Evolutionary conservation across 371 early-diverging fungal species (phyloP).

Genomic region (Mortierella sp.): DNA sequence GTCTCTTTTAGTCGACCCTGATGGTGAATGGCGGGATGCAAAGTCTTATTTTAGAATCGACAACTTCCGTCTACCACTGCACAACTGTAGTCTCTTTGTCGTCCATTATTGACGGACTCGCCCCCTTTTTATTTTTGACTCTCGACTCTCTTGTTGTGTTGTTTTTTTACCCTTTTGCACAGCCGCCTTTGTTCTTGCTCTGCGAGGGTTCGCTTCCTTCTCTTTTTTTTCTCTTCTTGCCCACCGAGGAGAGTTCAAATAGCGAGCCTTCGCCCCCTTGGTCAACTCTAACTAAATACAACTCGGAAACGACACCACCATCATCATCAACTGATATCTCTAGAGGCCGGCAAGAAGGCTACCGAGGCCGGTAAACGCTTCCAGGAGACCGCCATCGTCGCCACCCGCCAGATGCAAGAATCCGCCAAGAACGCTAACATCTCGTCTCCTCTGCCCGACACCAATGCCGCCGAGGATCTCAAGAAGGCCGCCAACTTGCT

Average conservation of each 20-base stretch:
- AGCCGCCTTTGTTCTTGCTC: background rate
- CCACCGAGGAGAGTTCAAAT: background rate
- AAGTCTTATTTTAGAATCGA: background rate
- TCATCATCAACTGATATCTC: background rate
- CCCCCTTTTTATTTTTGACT: background rate
- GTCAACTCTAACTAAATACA: too few species aligned
- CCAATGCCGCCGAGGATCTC: conserved; percentile 43
- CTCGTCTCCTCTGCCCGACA: conserved; percentile 48
- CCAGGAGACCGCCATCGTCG: conserved; percentile 51
- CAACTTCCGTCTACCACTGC: too few species aligned
- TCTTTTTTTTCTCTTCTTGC: background rate
- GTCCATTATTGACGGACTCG: background rate
- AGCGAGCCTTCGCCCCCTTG: background rate
- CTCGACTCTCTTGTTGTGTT: conserved; percentile 3
- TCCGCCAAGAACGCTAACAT: conserved; percentile 58
- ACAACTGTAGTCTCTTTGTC: background rate
- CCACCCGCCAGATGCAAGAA: conserved; percentile 49
- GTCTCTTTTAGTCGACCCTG: too few species aligned
- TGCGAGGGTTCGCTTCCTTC: too few species aligned
- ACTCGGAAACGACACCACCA: background rate
- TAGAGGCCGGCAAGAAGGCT: conserved; percentile 54
- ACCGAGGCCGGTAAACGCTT: conserved; percentile 55
- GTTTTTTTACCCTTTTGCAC: background rate
- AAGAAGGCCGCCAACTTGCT: conserved; percentile 56
- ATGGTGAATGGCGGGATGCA: background rate